Evolutionary conservation across 2,329 filamentous ascomycete species (phyloP).

Genomic region (Cladosporium sp.): DNA sequence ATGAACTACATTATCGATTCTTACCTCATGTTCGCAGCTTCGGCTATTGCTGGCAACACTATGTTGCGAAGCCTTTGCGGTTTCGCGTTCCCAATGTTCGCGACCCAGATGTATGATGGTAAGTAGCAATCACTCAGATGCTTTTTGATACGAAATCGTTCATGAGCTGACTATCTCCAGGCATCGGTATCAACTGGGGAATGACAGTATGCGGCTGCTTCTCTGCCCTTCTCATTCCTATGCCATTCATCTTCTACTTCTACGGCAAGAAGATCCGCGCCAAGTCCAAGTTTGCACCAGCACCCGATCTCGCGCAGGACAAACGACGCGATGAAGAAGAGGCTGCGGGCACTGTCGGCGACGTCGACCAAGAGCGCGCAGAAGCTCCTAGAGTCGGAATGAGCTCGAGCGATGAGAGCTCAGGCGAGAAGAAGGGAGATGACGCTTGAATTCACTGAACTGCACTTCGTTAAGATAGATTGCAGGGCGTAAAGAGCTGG

Average conservation of each 20-base stretch:
- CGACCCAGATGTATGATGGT: constrained; percentile 50
- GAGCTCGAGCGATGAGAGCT: constrained; percentile 9
- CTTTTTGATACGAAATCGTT: too few species aligned
- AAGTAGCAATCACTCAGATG: too few species aligned
- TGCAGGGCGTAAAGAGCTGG: background rate
- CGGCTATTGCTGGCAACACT: constrained; percentile 35
- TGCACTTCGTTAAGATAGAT: background rate
- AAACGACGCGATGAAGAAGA: constrained; percentile 33
- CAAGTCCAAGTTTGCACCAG: constrained; percentile 40
- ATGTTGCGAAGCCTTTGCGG: constrained; percentile 29
- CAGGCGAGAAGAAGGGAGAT: constrained; percentile 5
- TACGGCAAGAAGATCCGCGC: constrained; percentile 40
- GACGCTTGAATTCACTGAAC: background rate
- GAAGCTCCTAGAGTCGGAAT: constrained; percentile 1
- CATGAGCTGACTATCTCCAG: constrained; percentile 19
- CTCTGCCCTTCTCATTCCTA: constrained; percentile 39
- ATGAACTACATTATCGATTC: constrained; percentile 47
- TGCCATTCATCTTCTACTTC: constrained; percentile 42
- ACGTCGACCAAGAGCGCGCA: background rate
- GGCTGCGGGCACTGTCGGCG: constrained; percentile 3
- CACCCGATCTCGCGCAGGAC: constrained; percentile 35
- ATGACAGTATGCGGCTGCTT: constrained; percentile 43
- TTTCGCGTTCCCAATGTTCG: constrained; percentile 47
- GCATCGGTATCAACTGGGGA: constrained; percentile 48
- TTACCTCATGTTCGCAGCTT: constrained; percentile 50